Evolutionary conservation across 2,329 filamentous ascomycete species (phyloP), one percentile per base, ranked within the genome.

Genomic region (Penicillium sp.): DNA sequence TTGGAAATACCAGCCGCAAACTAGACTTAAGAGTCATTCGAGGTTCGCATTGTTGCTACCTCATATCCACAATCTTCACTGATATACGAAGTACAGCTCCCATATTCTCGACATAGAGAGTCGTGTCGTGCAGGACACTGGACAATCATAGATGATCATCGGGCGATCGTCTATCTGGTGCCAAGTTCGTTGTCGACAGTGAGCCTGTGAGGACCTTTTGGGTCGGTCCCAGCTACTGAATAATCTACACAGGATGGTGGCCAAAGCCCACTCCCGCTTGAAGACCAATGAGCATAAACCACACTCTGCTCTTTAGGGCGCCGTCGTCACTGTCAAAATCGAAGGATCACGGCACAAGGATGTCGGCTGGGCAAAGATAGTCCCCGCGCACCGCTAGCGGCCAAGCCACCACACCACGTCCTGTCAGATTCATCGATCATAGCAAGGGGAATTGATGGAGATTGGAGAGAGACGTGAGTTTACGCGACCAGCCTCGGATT

Each of bases 321-420:
- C 46, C 31, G 46, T 49, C 31, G 33, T 49, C n/a, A 49, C 27
- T 35, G n/a, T 49, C 46, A 33, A 49, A 35, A 3, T 31, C 31
- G 24, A 31, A 46, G 43, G 43, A 49, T 19, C 46, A 49, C 35
- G 46, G 46, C n/a, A 49, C 27, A 49, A 49, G 46, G 46, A 33
- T 33, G 18, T 35, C 27, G 46, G 31, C 31, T 31, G 31, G 27
- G 46, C 33, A 31, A 27, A 35, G 46, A 31, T 47, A 14, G 41
- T n/a, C 46, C 46, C 46, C 46, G 46, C 46, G 46, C 46, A 49
- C 46, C 46, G 46, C 46, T 49, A 49, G 46, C n/a, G n/a, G 35
- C 9, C 46, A 49, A 33, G 46, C 46, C 46, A 49, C 46, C 46
- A 33, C 46, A 33, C 46, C 27, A 35, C 46, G 6, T 19, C 46